A percentile compares a stretch with the other conserved stretches of the same genome.
Conservation (phyloP, 2,329 filamentous ascomycete species). For the Apiospora arundinis region DNA sequence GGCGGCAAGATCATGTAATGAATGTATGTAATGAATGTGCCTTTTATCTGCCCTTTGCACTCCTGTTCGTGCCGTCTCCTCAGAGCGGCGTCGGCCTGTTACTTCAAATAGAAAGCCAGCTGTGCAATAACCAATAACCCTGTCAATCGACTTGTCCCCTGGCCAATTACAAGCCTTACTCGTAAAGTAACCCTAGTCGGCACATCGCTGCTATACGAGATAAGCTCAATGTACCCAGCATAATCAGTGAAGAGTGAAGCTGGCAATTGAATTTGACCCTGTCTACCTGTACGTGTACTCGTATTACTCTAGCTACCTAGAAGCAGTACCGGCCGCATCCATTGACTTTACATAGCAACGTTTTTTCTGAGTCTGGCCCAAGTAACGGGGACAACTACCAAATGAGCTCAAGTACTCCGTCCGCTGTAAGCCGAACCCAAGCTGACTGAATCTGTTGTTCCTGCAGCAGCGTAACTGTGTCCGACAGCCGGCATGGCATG, state of each 20-base stretch:
- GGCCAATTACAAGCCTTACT: conserved; percentile 1
- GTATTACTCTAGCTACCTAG: not conserved
- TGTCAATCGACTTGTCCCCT: not conserved
- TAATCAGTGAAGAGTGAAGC: not conserved
- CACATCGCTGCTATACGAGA: conserved; percentile 3
- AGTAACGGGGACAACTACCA: not conserved
- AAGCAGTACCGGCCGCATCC: not conserved
- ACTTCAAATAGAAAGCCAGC: conserved; percentile 6
- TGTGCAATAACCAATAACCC: not conserved
- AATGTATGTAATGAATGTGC: too few relatives aligned
- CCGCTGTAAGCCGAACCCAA: not conserved
- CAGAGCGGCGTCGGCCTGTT: not conserved
- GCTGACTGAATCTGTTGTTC: conserved; percentile 5
- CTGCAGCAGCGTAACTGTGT: conserved; percentile 8
- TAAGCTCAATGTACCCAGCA: not conserved
- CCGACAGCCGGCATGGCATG: not conserved
- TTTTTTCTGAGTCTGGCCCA: not conserved
- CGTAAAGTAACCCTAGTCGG: not conserved
- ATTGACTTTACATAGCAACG: not conserved
- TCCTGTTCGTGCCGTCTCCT: not conserved
- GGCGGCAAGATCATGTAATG: too few relatives aligned
- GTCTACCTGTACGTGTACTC: not conserved
- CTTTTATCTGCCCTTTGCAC: not conserved
- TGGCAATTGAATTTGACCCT: not conserved
- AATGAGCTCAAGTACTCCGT: not conserved